phyloP scores from a whole-genome alignment of 2,329 filamentous ascomycete genomes.

The Claviceps capensis region DNA sequence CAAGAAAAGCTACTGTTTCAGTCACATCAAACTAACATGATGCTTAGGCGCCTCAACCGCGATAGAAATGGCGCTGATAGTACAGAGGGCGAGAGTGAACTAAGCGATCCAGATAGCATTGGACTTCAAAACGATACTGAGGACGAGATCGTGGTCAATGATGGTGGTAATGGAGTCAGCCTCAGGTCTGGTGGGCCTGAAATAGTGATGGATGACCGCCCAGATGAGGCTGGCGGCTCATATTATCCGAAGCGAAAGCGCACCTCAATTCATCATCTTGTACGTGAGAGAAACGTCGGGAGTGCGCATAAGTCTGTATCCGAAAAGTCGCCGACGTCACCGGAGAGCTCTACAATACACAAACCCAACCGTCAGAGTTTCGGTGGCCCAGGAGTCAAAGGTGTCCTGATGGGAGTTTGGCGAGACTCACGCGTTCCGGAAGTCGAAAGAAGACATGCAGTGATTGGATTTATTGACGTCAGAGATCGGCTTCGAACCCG shows the following conservation, averaged over 20 bases:
- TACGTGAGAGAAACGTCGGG: conserved; percentile 34
- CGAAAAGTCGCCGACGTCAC: conserved; percentile 13
- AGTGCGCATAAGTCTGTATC: conserved; percentile 16
- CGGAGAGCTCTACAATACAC: conserved; percentile 10
- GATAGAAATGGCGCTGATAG: conserved; percentile 21
- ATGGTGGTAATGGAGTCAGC: conserved; percentile 23
- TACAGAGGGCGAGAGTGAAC: conserved; percentile 27
- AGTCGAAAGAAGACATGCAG: conserved; percentile 38
- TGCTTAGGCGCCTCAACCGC: conserved; percentile 16
- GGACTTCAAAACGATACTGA: conserved; percentile 26
- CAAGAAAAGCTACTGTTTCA: not conserved
- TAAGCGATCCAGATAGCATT: conserved; percentile 27
- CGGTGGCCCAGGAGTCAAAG: conserved; percentile 24
- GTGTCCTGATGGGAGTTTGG: conserved; percentile 44
- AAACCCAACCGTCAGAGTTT: conserved; percentile 16
- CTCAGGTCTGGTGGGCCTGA: conserved; percentile 14
- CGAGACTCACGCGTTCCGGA: conserved; percentile 40
- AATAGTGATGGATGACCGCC: conserved; percentile 26
- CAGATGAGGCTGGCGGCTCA: conserved; percentile 23
- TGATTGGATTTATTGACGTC: conserved; percentile 49
- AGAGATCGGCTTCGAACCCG: conserved; percentile 46
- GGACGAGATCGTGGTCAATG: conserved; percentile 40
- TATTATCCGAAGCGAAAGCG: conserved; percentile 44
- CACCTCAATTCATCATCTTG: conserved; percentile 32
- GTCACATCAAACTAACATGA: conserved; percentile 12